Percentiles rank a stretch among this genome's conserved stretches.
Conservation (phyloP, 2,329 filamentous ascomycete genomes). For the Microcera coccophila region DNA sequence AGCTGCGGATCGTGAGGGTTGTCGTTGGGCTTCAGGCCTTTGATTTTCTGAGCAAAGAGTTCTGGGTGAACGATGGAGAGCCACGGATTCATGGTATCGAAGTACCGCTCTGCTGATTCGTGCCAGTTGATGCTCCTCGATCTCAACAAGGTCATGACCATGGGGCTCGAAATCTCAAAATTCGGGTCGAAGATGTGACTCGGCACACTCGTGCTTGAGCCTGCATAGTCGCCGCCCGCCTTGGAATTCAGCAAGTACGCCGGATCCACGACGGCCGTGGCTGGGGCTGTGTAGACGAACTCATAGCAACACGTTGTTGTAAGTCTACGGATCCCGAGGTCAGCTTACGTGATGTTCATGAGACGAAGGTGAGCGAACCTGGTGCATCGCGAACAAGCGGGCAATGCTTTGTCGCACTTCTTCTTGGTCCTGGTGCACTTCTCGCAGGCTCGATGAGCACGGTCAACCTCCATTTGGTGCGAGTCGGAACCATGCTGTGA, state of each 20-base stretch:
- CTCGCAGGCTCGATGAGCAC: constrained; percentile 36
- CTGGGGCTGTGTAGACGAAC: constrained; percentile 35
- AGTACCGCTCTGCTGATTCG: constrained; percentile 36
- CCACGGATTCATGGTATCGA: constrained; percentile 41
- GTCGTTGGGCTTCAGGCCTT: constrained; percentile 13
- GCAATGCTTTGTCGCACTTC: constrained; percentile 37
- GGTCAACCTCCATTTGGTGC: constrained; percentile 29
- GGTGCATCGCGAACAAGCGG: constrained; percentile 33
- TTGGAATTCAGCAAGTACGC: constrained; percentile 27
- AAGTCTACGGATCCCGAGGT: too few relatives aligned
- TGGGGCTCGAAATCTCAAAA: constrained; percentile 33
- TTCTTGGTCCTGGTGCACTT: constrained; percentile 38
- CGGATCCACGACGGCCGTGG: constrained; percentile 30
- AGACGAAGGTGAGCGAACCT: constrained; percentile 23
- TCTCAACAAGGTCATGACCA: constrained; percentile 38
- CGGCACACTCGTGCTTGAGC: not conserved
- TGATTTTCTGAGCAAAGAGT: constrained; percentile 33
- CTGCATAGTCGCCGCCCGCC: constrained; percentile 9
- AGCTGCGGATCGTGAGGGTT: constrained; percentile 26
- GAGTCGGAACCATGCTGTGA: constrained; percentile 29
- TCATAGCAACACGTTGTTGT: constrained; percentile 35
- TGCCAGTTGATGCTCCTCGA: constrained; percentile 36
- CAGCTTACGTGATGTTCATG: too few relatives aligned
- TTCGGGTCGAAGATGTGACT: constrained; percentile 27
- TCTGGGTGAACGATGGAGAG: constrained; percentile 39